A percentile compares a stretch with the other conserved stretches of the same genome.
phyloP scores from a whole-genome alignment of 495 filamentous ascomycete genomes.

The Penicillium tannophilum region DNA sequence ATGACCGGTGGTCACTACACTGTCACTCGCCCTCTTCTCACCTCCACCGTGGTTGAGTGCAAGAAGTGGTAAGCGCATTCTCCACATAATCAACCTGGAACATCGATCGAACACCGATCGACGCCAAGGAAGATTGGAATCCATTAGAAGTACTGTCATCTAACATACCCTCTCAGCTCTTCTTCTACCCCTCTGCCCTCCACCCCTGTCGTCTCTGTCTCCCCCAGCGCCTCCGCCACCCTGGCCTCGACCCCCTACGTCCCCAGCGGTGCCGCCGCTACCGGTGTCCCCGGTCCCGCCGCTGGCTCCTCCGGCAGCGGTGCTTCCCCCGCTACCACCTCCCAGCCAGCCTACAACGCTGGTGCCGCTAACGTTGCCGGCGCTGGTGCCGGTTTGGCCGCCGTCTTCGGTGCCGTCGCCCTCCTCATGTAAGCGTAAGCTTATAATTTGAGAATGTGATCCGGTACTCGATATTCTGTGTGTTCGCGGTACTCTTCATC shows the following conservation, averaged over 20 bases:
- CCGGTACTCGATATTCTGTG: background rate
- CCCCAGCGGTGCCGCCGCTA: conserved; percentile 33
- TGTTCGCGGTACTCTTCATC: background rate
- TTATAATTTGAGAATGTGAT: background rate
- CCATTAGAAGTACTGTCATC: conserved; percentile 3
- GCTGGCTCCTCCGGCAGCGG: conserved; percentile 27
- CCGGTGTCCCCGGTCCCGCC: conserved; percentile 15
- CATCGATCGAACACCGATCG: background rate
- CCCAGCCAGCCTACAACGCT: conserved; percentile 47
- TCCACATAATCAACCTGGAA: conserved; percentile 6
- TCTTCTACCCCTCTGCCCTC: conserved; percentile 27
- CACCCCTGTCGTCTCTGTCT: conserved; percentile 54
- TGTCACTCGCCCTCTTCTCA: conserved; percentile 68
- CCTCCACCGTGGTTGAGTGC: conserved; percentile 65
- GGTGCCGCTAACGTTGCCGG: conserved; percentile 54
- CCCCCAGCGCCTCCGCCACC: conserved; percentile 36
- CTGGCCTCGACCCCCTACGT: conserved; percentile 49
- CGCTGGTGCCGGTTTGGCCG: conserved; percentile 71
- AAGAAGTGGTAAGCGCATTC: conserved; percentile 57
- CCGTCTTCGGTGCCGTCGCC: conserved; percentile 73
- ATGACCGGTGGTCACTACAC: conserved; percentile 63
- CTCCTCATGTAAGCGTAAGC: conserved; percentile 64
- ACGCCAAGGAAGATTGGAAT: background rate
- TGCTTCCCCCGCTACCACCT: conserved; percentile 49
- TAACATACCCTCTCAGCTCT: conserved; percentile 20